A percentile compares a stretch with the other conserved stretches of the same genome.
These are phyloP conservation scores for Pyrus pyrifolia DNA, from an alignment of 306 rosid species.

Conservation along the genomic window DNA sequence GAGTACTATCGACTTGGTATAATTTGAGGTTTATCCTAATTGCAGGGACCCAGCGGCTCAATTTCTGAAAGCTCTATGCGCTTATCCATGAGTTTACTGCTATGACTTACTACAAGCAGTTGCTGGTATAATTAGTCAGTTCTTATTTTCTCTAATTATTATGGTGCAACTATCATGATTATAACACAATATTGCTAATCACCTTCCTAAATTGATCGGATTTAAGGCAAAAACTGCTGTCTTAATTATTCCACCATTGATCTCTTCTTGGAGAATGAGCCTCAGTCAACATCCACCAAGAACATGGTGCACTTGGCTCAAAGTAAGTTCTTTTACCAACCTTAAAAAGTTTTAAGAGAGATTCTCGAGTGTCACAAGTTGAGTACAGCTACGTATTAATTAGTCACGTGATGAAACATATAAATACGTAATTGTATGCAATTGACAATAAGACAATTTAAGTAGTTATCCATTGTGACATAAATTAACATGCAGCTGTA, in stretches of 20 bases:
- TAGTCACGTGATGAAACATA: too few relatives aligned
- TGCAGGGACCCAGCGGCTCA: conserved; percentile 34
- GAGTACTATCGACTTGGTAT: not conserved
- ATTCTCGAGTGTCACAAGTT: too few relatives aligned
- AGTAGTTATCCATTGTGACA: not conserved
- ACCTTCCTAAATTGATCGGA: not conserved
- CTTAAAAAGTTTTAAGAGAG: too few relatives aligned
- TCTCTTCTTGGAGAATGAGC: conserved; percentile 55
- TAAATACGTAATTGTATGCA: too few relatives aligned
- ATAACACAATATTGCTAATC: not conserved
- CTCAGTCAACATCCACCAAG: conserved; percentile 76
- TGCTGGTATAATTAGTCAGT: conserved; percentile 34
- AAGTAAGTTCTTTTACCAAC: conserved; percentile 32
- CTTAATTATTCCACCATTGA: conserved; percentile 71
- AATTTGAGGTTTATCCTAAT: conserved; percentile 10
- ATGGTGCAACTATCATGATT: not conserved
- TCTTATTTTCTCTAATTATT: not conserved
- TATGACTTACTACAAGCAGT: conserved; percentile 45
- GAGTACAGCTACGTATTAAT: too few relatives aligned
- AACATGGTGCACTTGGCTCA: conserved; percentile 84
- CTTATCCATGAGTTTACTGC: conserved; percentile 49
- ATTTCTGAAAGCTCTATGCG: conserved; percentile 43
- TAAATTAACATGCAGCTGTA: conserved; percentile 38
- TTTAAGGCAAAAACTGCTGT: conserved; percentile 69
- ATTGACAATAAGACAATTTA: too few relatives aligned